phyloP scores from a whole-genome alignment of 176 grass and related monocot species.

The Hordeum marinum region DNA sequence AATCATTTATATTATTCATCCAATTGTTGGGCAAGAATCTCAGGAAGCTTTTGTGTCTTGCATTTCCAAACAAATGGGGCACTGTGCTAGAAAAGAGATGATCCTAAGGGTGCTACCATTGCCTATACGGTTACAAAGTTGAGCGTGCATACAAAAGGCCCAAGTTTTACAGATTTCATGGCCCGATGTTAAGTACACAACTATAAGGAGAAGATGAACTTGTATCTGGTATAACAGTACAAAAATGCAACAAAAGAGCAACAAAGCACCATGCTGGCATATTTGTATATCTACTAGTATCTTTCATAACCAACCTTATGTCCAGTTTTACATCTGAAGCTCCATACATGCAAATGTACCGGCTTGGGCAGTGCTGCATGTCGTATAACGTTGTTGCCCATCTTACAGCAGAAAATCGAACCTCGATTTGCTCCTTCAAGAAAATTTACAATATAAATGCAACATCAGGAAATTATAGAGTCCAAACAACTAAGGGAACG shows the following conservation, averaged over 20 bases:
- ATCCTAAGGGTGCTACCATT: background rate
- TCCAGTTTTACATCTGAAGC: conserved; percentile 88
- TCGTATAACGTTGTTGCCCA: conserved; percentile 89
- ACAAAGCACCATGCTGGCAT: conserved; percentile 6
- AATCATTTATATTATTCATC: background rate
- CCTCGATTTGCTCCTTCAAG: conserved; percentile 81
- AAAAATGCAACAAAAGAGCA: background rate
- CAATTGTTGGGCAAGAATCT: background rate
- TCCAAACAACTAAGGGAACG: background rate
- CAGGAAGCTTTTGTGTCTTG: background rate
- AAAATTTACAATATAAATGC: conserved; percentile 27
- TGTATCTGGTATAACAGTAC: conserved; percentile 8
- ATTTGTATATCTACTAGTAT: background rate
- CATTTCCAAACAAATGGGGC: background rate
- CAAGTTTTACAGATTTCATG: background rate
- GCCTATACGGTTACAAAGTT: background rate
- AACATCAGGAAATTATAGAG: conserved; percentile 31
- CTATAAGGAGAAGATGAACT: background rate
- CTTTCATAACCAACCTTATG: conserved; percentile 60
- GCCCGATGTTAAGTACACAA: background rate
- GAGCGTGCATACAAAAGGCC: conserved; percentile 12
- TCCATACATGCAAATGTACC: conserved; percentile 92
- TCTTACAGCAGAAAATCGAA: conserved; percentile 85
- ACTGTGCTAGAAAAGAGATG: background rate
- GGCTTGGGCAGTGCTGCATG: conserved; percentile 71